Percentiles rank a stretch among this genome's conserved stretches.
Evolutionary conservation across 352 stramenopile genomes (phyloP).

Genomic region (Pilasporangium apinafurcum): DNA sequence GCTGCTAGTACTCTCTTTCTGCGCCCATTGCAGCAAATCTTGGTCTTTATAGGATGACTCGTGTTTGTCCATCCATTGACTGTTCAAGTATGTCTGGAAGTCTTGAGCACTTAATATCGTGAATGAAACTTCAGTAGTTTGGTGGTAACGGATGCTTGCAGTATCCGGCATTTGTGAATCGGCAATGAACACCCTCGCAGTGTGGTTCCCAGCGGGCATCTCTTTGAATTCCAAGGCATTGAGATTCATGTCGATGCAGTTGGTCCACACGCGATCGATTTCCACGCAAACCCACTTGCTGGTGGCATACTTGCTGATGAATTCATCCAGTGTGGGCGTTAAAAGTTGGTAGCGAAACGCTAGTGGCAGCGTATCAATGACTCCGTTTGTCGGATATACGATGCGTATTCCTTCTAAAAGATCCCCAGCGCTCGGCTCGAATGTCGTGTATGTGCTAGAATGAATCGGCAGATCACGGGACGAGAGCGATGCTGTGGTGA

Average conservation of each 20-base stretch:
- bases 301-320: too few relatives aligned
- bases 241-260: not conserved
- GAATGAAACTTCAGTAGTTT: not conserved
- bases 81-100: not conserved
- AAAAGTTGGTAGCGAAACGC: too few relatives aligned
- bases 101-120: not conserved
- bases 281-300: too few relatives aligned
- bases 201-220: slow-evolving; percentile 1
- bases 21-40: slow-evolving; percentile 6
- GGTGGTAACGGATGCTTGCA: not conserved
- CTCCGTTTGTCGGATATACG: too few relatives aligned
- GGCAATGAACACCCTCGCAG: not conserved
- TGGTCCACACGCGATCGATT: not conserved
- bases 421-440: too few relatives aligned
- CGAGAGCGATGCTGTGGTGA: too few relatives aligned
- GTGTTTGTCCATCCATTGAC: not conserved
- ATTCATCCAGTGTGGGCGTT: too few relatives aligned
- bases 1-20: not conserved
- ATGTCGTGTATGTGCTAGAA: too few relatives aligned
- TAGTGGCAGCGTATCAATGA: too few relatives aligned
- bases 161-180: not conserved
- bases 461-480: too few relatives aligned
- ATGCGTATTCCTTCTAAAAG: too few relatives aligned
- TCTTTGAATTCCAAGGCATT: not conserved
- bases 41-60: not conserved